phyloP scores from a whole-genome alignment of 2,329 filamentous ascomycete genomes.

The Talaromyces piceae region DNA sequence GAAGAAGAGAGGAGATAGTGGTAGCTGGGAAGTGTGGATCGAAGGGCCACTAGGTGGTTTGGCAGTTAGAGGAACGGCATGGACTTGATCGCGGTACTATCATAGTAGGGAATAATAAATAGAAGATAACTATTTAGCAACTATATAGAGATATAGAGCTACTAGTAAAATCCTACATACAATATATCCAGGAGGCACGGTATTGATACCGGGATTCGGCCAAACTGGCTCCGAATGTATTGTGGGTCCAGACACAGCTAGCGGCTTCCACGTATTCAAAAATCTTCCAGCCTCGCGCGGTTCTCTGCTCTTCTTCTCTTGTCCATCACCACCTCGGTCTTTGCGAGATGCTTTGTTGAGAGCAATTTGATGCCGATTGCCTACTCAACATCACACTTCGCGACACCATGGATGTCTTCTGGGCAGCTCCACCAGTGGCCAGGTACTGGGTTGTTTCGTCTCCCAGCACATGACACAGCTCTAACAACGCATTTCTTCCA shows the following conservation, averaged over 20 bases:
- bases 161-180: background rate
- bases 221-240: background rate
- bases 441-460: constrained; percentile 46
- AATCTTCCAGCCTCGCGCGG: background rate
- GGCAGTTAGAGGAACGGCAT: constrained; percentile 53
- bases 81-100: constrained; percentile 4
- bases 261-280: constrained; percentile 2
- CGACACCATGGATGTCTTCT: constrained; percentile 52
- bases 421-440: constrained; percentile 58
- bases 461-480: constrained; percentile 9
- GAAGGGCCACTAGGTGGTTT: constrained; percentile 55
- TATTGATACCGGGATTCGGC: background rate
- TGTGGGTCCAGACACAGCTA: background rate
- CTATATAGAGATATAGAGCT: too few relatives aligned
- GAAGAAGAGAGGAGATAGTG: constrained; percentile 25
- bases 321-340: too few relatives aligned
- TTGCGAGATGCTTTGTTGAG: background rate
- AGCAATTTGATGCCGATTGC: background rate
- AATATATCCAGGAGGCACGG: background rate
- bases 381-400: background rate
- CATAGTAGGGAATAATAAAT: background rate
- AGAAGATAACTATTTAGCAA: too few relatives aligned
- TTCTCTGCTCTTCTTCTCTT: constrained; percentile 2
- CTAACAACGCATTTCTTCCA: constrained; percentile 41
- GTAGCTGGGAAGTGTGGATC: constrained; percentile 57